Evolutionary conservation across 2,329 filamentous ascomycete genomes (phyloP).

Genomic region (Fusarium sacchari): DNA sequence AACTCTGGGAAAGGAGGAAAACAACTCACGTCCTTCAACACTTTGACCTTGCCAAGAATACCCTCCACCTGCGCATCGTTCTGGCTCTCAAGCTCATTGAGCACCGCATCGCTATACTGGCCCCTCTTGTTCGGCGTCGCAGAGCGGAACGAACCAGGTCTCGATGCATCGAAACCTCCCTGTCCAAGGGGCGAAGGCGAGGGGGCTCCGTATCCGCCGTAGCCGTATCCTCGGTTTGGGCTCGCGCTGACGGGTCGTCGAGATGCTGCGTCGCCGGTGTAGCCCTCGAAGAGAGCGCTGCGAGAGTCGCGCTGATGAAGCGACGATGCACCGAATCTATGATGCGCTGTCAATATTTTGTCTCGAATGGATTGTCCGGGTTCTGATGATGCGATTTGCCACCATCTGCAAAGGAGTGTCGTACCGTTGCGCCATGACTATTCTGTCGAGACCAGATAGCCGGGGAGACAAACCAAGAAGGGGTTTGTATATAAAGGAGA

Average conservation of each 20-base stretch:
- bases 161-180: slow-evolving; percentile 22
- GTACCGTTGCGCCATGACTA: slow-evolving; percentile 52
- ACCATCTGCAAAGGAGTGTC: slow-evolving; percentile 11
- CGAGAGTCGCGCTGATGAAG: slow-evolving; percentile 79
- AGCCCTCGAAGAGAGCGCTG: slow-evolving; percentile 79
- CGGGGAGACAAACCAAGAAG: not conserved
- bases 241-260: slow-evolving; percentile 57
- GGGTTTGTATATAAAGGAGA: not conserved
- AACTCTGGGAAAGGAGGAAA: not conserved
- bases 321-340: slow-evolving; percentile 72
- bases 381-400: slow-evolving; percentile 15
- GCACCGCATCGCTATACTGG: slow-evolving; percentile 90
- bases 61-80: slow-evolving; percentile 91
- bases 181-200: slow-evolving; percentile 29
- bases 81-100: slow-evolving; percentile 94
- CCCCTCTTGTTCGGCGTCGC: slow-evolving; percentile 83
- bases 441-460: slow-evolving; percentile 1
- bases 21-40: slow-evolving; percentile 86
- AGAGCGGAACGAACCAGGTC: slow-evolving; percentile 58
- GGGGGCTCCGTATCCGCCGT: slow-evolving; percentile 49
- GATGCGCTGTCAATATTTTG: slow-evolving; percentile 15
- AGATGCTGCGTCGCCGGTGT: slow-evolving; percentile 60
- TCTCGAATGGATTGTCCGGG: not conserved
- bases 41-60: slow-evolving; percentile 89
- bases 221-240: slow-evolving; percentile 62